Base-by-base conservation (phyloP, 2,329 filamentous ascomycete species). In the Fusarium sp. region DNA sequence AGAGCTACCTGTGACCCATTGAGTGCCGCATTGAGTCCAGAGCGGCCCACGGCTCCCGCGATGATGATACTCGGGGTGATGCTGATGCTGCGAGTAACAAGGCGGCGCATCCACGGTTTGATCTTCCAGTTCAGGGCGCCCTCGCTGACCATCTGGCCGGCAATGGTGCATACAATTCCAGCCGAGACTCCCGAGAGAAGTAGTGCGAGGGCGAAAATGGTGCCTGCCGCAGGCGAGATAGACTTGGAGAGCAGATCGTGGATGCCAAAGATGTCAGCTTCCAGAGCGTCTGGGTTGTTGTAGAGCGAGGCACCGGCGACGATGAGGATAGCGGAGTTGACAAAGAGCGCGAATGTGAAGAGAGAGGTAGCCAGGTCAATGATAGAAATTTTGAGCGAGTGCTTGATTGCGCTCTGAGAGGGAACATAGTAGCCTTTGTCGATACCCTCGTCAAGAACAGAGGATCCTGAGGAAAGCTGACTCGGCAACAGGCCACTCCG, bases 91-190 rank as follows among this genome's bases (percentile, higher is more conserved):
- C 93, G 87, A 0, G 93, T 96, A 54, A 95, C 79, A 4, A 96
- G 84, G 10, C 93, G 86, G 2, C 93, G 89, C 9, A 94, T 74
- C 93, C 93, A 97, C 0, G 93, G 93, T 65, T 84, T 84, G 31
- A 94, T 79, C 5, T 81, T 87, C 91, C 92, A 93, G 50, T 88
- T 87, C 46, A 97, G 78, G 65, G 93, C 92, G 6, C 93, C 93
- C 77, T 96, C 93, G 67, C 89, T 90, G 20, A 97, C 90, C 89
- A 97, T 96, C 78, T 97, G 93, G 0, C 93, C 93, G 0, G 93
- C 87, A 71, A 97, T 96, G 1, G 93, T 97, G 81, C 93, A 96
- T 2, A 96, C 90, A 34, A 97, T 92, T 6, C 93, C 93, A 0
- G 93, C 93, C 0, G 90, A 92, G 11, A 93, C 86, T 8, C 93